Base-by-base conservation (phyloP, 148 eudicot genomes). In the Amaranthus palmeri region DNA sequence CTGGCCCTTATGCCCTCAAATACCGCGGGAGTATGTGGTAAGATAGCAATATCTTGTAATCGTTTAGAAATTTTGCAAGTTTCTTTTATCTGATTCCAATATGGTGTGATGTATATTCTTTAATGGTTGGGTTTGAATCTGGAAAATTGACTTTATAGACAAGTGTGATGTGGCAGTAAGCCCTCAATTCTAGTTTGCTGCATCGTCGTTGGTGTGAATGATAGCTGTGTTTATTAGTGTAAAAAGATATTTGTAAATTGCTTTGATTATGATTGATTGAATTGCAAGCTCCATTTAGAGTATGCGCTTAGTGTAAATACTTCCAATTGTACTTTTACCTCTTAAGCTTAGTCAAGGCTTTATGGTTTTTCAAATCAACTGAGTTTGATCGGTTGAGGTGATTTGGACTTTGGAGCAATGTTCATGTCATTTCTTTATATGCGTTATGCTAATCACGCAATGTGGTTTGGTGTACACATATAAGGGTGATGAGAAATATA, bases 21-120 rank as follows among this genome's bases (percentile, higher is more conserved):
- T 77, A 82, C 70, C 80, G 82, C 15, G 89, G 89, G 70, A 83
- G 89, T 74, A 86, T 86, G 87, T 86, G 89, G 89, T 86, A 71
- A 72, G 83, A 12, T 72, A 25, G 15, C 8, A 40, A 13, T 69
- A 63, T 14, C 8, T 14, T 54, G n/a, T 7, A 42, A 6, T 14
- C 60, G 14, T 47, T 10, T 17, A 49, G 43, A 4, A 25, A 48
- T 18, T 46, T 11, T 14, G 13, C 36, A 48, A 11, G 45, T 8
- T 2, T 44, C 45, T 8, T 75, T 44, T 14, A n/a, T 71, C 36
- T 43, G 46, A 15, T 58, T 52, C 43, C 36, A 8, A 0, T 52
- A 51, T 67, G 17, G 11, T 48, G n/a, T 10, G 17, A 44, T 65
- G 69, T 65, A 1, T 48, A 4, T 65, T 65, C 4, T n/a, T 17